These are phyloP conservation scores for Phytophthora hybrid DNA, from an alignment of 352 stramenopile species.

Conservation along the genomic window DNA sequence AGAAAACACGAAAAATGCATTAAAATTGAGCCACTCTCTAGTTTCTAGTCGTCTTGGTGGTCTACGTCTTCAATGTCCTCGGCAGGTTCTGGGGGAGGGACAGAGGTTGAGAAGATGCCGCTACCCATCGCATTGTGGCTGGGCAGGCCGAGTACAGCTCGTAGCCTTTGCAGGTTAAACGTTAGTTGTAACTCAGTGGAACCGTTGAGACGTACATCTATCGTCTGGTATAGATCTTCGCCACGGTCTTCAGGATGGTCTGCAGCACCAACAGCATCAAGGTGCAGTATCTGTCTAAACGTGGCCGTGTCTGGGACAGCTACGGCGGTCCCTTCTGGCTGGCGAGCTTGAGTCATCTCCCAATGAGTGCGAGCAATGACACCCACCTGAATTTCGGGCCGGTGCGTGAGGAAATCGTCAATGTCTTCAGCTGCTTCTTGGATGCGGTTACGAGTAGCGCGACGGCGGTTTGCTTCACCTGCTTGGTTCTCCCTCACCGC, in stretches of 20 bases:
- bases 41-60: constrained; percentile 12
- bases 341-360: constrained; percentile 9
- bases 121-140: background rate
- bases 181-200: constrained; percentile 5
- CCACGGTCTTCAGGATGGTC: background rate
- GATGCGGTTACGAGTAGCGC: background rate
- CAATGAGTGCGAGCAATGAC: constrained; percentile 8
- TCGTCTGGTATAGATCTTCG: background rate
- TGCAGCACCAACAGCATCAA: background rate
- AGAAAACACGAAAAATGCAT: background rate
- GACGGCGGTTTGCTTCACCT: background rate
- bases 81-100: constrained; percentile 1
- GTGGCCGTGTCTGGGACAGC: background rate
- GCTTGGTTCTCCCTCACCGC: background rate
- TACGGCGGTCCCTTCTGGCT: background rate
- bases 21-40: background rate
- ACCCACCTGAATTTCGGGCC: constrained; percentile 5
- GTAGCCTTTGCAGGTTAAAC: constrained; percentile 1
- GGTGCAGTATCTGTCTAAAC: constrained; percentile 1
- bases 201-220: constrained; percentile 2
- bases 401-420: background rate
- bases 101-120: constrained; percentile 13
- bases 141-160: constrained; percentile 6
- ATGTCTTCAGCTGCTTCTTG: constrained; percentile 13
- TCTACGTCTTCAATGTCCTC: constrained; percentile 24